Conservation (phyloP, 2,329 filamentous ascomycete species). For the Fusarium pseudograminearum region DNA sequence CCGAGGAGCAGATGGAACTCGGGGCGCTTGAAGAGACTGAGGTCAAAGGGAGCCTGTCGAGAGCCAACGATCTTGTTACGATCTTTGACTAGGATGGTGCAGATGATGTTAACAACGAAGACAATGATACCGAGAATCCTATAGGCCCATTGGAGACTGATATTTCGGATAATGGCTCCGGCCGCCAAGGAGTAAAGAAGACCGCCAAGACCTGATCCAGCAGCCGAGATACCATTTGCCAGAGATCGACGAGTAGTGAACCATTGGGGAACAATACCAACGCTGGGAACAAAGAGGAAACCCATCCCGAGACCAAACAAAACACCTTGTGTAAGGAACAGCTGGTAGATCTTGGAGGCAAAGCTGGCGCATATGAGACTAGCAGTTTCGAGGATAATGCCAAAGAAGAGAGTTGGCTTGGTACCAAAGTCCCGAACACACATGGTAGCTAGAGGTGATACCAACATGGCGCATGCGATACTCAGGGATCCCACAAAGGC, state of each 20-base stretch:
- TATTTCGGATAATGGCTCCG: conserved; percentile 73
- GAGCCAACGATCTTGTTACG: conserved; percentile 78
- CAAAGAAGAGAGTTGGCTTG: conserved; percentile 71
- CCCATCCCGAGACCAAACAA: conserved; percentile 85
- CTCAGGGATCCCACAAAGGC: conserved; percentile 75
- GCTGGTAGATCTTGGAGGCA: conserved; percentile 76
- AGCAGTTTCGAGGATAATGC: conserved; percentile 71
- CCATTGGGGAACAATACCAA: conserved; percentile 79
- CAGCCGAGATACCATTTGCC: conserved; percentile 75
- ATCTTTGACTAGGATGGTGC: conserved; percentile 74
- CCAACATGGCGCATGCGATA: conserved; percentile 65
- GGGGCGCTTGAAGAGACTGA: conserved; percentile 67
- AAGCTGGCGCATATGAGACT: conserved; percentile 79
- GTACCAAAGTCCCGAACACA: conserved; percentile 73
- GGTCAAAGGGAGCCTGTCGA: conserved; percentile 75
- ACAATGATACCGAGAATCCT: conserved; percentile 73
- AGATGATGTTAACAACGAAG: conserved; percentile 72
- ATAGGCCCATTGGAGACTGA: conserved; percentile 76
- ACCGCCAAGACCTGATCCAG: conserved; percentile 82
- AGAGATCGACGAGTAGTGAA: conserved; percentile 76
- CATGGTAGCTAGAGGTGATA: conserved; percentile 76
- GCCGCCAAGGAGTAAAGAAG: conserved; percentile 75
- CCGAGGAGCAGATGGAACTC: conserved; percentile 74
- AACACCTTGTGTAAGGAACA: conserved; percentile 80
- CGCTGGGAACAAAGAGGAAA: conserved; percentile 77